These are phyloP conservation scores for Passalora sequoiae DNA, from an alignment of 2,329 filamentous ascomycete genomes.

Conservation along the genomic window DNA sequence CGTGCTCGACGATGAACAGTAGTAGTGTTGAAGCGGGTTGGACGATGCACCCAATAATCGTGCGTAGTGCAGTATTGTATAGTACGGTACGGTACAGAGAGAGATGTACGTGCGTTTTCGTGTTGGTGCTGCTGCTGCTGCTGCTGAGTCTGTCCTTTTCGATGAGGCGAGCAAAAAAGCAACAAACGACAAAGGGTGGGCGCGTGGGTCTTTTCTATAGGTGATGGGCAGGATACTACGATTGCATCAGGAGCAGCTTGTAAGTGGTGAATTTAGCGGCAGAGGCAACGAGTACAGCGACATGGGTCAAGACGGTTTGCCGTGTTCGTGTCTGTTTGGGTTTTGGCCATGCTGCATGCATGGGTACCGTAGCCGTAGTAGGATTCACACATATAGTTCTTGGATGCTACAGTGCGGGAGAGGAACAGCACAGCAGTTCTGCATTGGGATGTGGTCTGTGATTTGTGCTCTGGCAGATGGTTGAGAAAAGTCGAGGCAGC, in stretches of 20 bases:
- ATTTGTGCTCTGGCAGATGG: background rate
- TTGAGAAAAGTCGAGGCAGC: background rate
- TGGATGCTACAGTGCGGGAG: too few relatives aligned
- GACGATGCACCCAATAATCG: conserved; percentile 7
- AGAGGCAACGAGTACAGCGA: background rate
- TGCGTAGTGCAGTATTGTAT: too few relatives aligned
- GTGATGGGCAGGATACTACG: background rate
- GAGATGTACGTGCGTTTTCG: too few relatives aligned
- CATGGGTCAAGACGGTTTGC: background rate
- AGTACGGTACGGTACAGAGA: background rate
- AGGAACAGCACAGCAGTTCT: background rate
- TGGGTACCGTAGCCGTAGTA: background rate
- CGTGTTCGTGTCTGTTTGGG: too few relatives aligned
- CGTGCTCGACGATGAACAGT: background rate
- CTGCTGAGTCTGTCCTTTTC: too few relatives aligned
- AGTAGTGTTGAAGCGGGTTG: conserved; percentile 1
- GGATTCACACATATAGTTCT: too few relatives aligned
- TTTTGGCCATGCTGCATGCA: background rate
- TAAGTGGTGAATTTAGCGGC: background rate
- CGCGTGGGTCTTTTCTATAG: background rate
- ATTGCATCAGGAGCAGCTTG: conserved; percentile 5
- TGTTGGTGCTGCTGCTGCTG: too few relatives aligned
- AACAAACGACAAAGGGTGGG: background rate
- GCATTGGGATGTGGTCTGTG: background rate
- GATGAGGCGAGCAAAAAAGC: conserved; percentile 3